These are phyloP conservation scores for Sarocladiaceae sp. DNA, from an alignment of 2,329 filamentous ascomycete genomes.

Conservation along the genomic window DNA sequence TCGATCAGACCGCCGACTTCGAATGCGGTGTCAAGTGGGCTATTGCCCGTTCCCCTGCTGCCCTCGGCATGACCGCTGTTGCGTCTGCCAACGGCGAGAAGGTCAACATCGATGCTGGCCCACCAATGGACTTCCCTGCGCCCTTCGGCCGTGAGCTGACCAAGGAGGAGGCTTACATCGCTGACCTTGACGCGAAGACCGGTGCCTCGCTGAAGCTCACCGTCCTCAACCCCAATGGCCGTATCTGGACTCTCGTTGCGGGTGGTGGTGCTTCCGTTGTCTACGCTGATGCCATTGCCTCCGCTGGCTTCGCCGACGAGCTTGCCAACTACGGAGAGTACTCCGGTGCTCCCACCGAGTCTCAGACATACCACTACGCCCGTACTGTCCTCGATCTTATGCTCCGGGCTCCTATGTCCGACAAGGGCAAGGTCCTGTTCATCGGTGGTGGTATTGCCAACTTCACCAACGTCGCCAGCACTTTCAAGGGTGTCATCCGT, in stretches of 20 bases:
- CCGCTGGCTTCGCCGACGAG: slow-evolving; percentile 89
- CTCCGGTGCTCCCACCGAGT: slow-evolving; percentile 97
- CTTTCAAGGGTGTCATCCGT: slow-evolving; percentile 99
- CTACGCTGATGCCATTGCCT: slow-evolving; percentile 97
- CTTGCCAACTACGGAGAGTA: slow-evolving; percentile 99
- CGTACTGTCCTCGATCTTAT: slow-evolving; percentile 95
- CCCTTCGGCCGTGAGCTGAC: slow-evolving; percentile 97
- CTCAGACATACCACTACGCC: slow-evolving; percentile 98
- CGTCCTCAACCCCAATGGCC: slow-evolving; percentile 84
- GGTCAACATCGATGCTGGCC: slow-evolving; percentile 91
- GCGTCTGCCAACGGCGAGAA: slow-evolving; percentile 62
- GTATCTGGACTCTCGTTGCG: slow-evolving; percentile 96
- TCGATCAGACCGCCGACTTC: slow-evolving; percentile 98
- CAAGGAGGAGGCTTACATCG: slow-evolving; percentile 99
- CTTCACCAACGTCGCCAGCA: slow-evolving; percentile 99
- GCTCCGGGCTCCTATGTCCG: slow-evolving; percentile 79
- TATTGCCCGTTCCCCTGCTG: slow-evolving; percentile 83
- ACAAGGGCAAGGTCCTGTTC: slow-evolving; percentile 97
- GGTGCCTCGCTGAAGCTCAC: slow-evolving; percentile 98
- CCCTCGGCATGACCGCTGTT: slow-evolving; percentile 74
- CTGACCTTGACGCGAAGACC: slow-evolving; percentile 98
- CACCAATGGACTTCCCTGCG: slow-evolving; percentile 98
- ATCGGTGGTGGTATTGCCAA: slow-evolving; percentile 99
- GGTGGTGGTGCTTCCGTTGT: slow-evolving; percentile 99
- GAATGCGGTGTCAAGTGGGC: slow-evolving; percentile 99